These are phyloP conservation scores for Pterulicium gracile DNA, from an alignment of 1,284 basidiomycete genomes.

Conservation along the genomic window DNA sequence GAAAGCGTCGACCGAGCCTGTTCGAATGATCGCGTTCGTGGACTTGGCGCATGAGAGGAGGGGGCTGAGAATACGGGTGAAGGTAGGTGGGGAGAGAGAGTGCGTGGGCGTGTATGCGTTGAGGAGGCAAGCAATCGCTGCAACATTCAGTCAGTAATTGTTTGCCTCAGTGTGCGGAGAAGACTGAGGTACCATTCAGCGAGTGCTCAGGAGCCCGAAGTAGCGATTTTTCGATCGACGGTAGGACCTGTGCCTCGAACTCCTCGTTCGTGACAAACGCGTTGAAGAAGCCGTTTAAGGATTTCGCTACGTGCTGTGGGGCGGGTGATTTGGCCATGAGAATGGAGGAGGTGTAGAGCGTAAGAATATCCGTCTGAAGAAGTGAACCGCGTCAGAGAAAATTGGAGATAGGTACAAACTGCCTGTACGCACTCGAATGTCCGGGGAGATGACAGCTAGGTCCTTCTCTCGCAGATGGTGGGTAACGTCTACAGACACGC, in stretches of 20 bases:
- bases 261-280: slow-evolving; percentile 40
- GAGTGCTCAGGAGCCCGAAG: slow-evolving; percentile 67
- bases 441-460: slow-evolving; percentile 27
- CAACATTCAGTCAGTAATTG: slow-evolving; percentile 7
- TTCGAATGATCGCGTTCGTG: slow-evolving; percentile 53
- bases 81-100: slow-evolving; percentile 39
- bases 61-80: slow-evolving; percentile 56
- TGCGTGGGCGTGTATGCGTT: slow-evolving; percentile 41
- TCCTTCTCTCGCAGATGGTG: slow-evolving; percentile 45
- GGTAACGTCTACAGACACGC: slow-evolving; percentile 51
- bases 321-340: slow-evolving; percentile 49
- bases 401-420: background rate
- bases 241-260: slow-evolving; percentile 40
- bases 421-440: slow-evolving; percentile 29
- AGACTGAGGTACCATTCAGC: slow-evolving; percentile 34
- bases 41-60: slow-evolving; percentile 72
- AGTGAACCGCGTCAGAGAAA: background rate
- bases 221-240: slow-evolving; percentile 63
- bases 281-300: slow-evolving; percentile 52
- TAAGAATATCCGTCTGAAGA: slow-evolving; percentile 38
- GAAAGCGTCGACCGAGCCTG: slow-evolving; percentile 53
- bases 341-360: slow-evolving; percentile 38
- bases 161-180: slow-evolving; percentile 3
- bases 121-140: slow-evolving; percentile 49
- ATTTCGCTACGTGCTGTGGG: slow-evolving; percentile 31